These are phyloP conservation scores for Psophocarpus tetragonolobus DNA, from an alignment of 306 rosid genomes.

Conservation along the genomic window DNA sequence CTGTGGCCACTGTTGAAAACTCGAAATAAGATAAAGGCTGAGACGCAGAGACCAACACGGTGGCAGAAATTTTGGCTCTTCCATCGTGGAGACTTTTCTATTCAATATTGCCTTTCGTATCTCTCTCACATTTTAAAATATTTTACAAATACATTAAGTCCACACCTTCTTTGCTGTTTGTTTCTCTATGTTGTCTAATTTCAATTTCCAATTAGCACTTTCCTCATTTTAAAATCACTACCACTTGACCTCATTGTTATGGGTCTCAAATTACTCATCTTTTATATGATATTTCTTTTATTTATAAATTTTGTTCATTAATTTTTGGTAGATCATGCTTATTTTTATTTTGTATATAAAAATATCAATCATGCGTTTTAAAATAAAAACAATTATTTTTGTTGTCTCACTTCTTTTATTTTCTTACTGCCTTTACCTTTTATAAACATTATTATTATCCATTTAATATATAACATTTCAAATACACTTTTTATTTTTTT, in stretches of 20 bases:
- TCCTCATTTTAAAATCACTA: conserved; percentile 12
- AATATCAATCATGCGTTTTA: not conserved
- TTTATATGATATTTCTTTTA: not conserved
- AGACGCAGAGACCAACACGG: conserved; percentile 9
- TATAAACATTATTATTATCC: too few species aligned
- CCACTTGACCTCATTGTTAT: not conserved
- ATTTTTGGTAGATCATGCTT: too few species aligned
- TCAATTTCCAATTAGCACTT: not conserved
- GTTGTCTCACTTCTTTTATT: not conserved
- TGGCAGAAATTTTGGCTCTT: conserved; percentile 38
- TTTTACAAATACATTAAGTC: not conserved
- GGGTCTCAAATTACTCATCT: not conserved
- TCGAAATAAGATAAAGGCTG: conserved; percentile 62
- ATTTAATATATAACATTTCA: too few species aligned
- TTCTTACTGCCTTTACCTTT: not conserved
- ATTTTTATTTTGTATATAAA: not conserved
- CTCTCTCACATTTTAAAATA: conserved; percentile 28
- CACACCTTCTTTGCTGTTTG: conserved; percentile 5
- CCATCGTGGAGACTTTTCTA: conserved; percentile 7
- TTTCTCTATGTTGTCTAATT: not conserved
- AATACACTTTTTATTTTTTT: too few species aligned
- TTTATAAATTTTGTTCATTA: not conserved
- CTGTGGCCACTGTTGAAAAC: conserved; percentile 39
- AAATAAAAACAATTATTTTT: not conserved
- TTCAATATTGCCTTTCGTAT: conserved; percentile 19